Conservation (phyloP, 2,329 filamentous ascomycete genomes). For the Claviceps africana region DNA sequence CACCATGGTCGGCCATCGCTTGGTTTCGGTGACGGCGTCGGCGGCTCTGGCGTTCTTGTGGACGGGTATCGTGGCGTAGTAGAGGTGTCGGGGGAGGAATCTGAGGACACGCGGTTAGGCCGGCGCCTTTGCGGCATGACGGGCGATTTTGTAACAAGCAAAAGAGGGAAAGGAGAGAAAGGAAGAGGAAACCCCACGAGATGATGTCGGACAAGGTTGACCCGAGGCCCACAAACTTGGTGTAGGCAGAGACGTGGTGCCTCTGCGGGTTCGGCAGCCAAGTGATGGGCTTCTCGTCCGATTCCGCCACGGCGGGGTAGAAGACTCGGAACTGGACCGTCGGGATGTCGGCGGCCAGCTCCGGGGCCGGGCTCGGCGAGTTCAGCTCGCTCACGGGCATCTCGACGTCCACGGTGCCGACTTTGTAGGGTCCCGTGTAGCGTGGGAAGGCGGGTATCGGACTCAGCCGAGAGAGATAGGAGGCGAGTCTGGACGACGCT, state of each 20-base stretch:
- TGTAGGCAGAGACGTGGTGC: constrained; percentile 60
- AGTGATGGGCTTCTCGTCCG: constrained; percentile 44
- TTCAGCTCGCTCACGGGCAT: constrained; percentile 50
- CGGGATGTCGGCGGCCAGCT: constrained; percentile 42
- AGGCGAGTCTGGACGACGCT: constrained; percentile 25
- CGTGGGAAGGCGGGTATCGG: constrained; percentile 59
- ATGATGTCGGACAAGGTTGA: constrained; percentile 42
- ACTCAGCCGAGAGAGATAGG: constrained; percentile 42
- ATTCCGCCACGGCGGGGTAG: constrained; percentile 51
- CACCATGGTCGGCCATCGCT: constrained; percentile 65
- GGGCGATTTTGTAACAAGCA: not conserved
- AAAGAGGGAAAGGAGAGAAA: not conserved
- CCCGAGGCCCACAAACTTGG: constrained; percentile 57
- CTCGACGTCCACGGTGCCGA: constrained; percentile 70
- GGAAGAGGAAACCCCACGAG: constrained; percentile 31
- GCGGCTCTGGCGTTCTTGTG: constrained; percentile 56
- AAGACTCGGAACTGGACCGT: constrained; percentile 74
- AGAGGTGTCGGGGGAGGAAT: constrained; percentile 54
- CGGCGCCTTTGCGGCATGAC: not conserved
- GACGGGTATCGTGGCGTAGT: constrained; percentile 60
- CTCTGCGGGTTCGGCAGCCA: constrained; percentile 72
- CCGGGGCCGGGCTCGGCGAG: constrained; percentile 38
- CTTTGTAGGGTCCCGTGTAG: constrained; percentile 64
- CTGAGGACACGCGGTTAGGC: constrained; percentile 20
- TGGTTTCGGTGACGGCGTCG: constrained; percentile 34